Evolutionary conservation across 345 rosid genomes (phyloP).

Genomic region (Salix dunnii): DNA sequence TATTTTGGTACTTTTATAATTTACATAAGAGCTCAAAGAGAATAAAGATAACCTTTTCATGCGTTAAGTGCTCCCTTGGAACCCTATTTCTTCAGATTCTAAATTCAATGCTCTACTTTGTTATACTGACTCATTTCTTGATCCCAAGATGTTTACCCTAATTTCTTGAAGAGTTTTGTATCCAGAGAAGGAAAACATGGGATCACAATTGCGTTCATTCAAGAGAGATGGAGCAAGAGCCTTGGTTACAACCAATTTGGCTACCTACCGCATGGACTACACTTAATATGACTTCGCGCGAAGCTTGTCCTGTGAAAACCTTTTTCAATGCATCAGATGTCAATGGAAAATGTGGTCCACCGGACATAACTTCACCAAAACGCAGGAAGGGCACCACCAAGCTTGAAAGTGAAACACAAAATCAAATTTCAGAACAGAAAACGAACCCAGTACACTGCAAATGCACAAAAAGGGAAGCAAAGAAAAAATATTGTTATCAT

Average conservation of each 20-base stretch:
- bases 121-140: not conserved
- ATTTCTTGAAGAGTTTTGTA: not conserved
- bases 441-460: not conserved
- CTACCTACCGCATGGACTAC: constrained; percentile 73
- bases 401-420: constrained; percentile 40
- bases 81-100: not conserved
- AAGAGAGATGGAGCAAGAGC: not conserved
- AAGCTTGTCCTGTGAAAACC: constrained; percentile 84
- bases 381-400: constrained; percentile 92
- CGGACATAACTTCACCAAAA: constrained; percentile 65
- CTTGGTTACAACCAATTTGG: constrained; percentile 6
- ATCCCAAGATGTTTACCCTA: not conserved
- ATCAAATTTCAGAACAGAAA: constrained; percentile 16
- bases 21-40: not conserved
- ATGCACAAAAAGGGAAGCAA: not conserved
- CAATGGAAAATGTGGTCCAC: constrained; percentile 86
- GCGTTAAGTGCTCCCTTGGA: not conserved
- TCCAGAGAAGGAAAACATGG: not conserved
- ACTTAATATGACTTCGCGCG: constrained; percentile 61
- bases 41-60: not conserved
- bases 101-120: not conserved
- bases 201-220: not conserved
- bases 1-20: not conserved
- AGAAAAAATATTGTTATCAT: not conserved
- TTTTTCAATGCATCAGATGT: constrained; percentile 85